Evolutionary conservation across 2,329 filamentous ascomycete species (phyloP).

Genomic region (Aspergillus unguis): DNA sequence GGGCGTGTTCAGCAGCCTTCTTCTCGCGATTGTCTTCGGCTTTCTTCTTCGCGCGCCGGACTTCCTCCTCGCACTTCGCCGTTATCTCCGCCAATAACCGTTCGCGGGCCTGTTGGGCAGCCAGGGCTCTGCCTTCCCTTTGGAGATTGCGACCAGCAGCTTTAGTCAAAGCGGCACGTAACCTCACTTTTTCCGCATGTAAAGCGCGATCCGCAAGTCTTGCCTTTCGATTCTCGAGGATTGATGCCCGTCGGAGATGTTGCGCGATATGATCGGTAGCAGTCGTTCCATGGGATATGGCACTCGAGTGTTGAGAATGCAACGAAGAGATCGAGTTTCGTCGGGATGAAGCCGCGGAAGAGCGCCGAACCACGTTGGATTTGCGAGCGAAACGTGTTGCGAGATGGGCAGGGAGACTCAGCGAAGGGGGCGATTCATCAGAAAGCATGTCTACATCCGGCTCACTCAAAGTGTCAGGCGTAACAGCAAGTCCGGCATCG

Average conservation of each 20-base stretch:
- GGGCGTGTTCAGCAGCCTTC: conserved; percentile 60
- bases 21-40: conserved; percentile 64
- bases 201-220: conserved; percentile 62
- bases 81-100: conserved; percentile 62
- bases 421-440: conserved; percentile 35
- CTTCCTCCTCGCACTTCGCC: conserved; percentile 64
- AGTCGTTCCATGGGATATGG: conserved; percentile 46
- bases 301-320: conserved; percentile 58
- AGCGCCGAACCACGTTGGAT: conserved; percentile 53
- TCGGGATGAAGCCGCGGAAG: conserved; percentile 61
- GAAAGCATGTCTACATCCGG: conserved; percentile 44
- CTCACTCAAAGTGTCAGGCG: conserved; percentile 25
- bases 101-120: conserved; percentile 62
- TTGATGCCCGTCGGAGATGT: conserved; percentile 62
- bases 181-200: conserved; percentile 63
- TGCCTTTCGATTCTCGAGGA: conserved; percentile 62
- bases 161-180: conserved; percentile 61
- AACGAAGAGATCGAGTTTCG: conserved; percentile 63
- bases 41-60: conserved; percentile 62
- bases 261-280: conserved; percentile 62
- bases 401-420: conserved; percentile 58
- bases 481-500: conserved; percentile 30
- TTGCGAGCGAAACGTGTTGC: conserved; percentile 61
- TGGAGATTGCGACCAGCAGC: conserved; percentile 55
- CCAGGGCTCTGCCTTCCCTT: conserved; percentile 60